Evolutionary conservation across 176 grass and related monocot species (phyloP).

Genomic region (Oryza rufipogon): DNA sequence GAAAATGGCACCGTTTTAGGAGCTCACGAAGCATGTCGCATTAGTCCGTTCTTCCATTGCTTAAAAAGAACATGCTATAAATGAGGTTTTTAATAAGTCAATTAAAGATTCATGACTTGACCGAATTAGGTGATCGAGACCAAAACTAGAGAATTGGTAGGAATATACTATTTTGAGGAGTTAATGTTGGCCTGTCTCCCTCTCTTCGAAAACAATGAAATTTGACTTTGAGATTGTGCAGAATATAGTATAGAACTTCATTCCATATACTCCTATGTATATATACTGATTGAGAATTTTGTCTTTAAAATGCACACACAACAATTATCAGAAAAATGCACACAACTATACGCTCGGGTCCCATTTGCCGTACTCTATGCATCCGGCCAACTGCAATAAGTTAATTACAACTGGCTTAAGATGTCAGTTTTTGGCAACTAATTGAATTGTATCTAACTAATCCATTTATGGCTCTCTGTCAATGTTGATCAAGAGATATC

Average conservation of each 20-base stretch:
- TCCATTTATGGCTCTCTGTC: background rate
- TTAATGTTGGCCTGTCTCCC: background rate
- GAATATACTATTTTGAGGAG: background rate
- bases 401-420: background rate
- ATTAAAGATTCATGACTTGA: background rate
- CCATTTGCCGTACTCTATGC: background rate
- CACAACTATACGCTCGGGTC: background rate
- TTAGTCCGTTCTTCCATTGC: no score
- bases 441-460: background rate
- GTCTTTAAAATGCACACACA: background rate
- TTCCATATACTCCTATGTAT: background rate
- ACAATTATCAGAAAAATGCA: background rate
- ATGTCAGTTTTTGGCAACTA: background rate
- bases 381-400: background rate
- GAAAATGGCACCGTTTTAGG: no score
- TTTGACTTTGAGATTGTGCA: background rate
- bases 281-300: background rate
- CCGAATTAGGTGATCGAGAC: background rate
- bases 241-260: background rate
- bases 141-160: background rate
- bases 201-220: background rate
- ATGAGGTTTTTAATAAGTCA: background rate
- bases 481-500: background rate
- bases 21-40: no score
- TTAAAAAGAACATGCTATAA: background rate